These are phyloP conservation scores for Pythium dissotocum DNA, from an alignment of 352 stramenopile genomes.

Conservation along the genomic window DNA sequence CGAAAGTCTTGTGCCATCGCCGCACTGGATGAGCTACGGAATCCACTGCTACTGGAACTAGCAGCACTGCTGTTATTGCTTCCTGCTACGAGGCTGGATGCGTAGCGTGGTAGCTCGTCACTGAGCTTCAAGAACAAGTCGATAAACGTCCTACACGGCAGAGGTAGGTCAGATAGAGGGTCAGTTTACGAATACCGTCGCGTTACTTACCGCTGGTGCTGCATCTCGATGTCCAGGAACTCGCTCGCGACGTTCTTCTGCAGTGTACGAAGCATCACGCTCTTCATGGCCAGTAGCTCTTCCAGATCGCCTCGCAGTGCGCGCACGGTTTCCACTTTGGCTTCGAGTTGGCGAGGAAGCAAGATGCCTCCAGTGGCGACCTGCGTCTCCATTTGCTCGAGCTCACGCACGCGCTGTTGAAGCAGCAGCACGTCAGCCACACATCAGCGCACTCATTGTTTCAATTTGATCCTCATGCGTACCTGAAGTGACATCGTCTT, in stretches of 20 bases:
- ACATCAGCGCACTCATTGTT: not conserved
- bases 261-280: slow-evolving; percentile 41
- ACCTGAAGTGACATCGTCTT: slow-evolving; percentile 31
- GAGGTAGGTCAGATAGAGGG: not conserved
- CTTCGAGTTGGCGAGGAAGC: slow-evolving; percentile 34
- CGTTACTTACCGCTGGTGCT: slow-evolving; percentile 38
- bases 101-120: slow-evolving; percentile 37
- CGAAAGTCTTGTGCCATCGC: slow-evolving; percentile 16
- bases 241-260: slow-evolving; percentile 35
- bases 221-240: slow-evolving; percentile 43
- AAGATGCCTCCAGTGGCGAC: slow-evolving; percentile 29
- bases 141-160: slow-evolving; percentile 36
- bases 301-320: slow-evolving; percentile 33
- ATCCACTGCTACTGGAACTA: not conserved
- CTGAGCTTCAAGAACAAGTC: slow-evolving; percentile 55
- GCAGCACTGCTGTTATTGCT: not conserved
- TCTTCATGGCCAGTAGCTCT: slow-evolving; percentile 38
- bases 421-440: slow-evolving; percentile 10
- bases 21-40: not conserved
- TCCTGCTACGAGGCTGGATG: not conserved
- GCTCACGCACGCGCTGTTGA: slow-evolving; percentile 34
- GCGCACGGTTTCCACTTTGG: slow-evolving; percentile 20
- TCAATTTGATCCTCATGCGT: not conserved
- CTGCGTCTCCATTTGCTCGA: slow-evolving; percentile 39
- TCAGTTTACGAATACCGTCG: not conserved